A percentile compares a stretch with the other conserved stretches of the same genome.
phyloP scores from a whole-genome alignment of 1,284 basidiomycete genomes.

The Exsudoporus floridanus region DNA sequence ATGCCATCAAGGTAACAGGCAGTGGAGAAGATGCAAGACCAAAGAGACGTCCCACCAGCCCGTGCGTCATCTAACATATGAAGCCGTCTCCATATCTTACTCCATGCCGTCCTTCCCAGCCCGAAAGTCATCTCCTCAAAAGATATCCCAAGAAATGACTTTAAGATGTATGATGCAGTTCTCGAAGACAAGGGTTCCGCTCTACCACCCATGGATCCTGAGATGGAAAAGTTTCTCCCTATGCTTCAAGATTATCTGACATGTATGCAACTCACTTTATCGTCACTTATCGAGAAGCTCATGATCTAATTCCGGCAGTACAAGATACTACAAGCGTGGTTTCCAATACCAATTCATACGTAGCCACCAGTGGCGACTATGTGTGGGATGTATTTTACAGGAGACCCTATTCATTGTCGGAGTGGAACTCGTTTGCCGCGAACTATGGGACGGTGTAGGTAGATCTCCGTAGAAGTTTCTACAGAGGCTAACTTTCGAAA shows the following conservation, averaged over 20 bases:
- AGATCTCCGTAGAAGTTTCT: neutral
- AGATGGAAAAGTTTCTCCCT: constrained; percentile 73
- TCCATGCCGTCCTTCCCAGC: constrained; percentile 34
- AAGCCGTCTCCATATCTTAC: neutral
- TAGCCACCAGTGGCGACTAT: constrained; percentile 49
- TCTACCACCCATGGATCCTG: constrained; percentile 45
- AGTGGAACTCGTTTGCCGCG: constrained; percentile 51
- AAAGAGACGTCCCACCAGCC: constrained; percentile 30
- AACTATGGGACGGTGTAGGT: constrained; percentile 69
- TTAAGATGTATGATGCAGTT: constrained; percentile 73
- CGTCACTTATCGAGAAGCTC: neutral
- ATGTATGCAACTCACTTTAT: constrained; percentile 39
- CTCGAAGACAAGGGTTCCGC: constrained; percentile 41
- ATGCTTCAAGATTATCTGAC: constrained; percentile 70
- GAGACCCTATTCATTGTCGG: constrained; percentile 53
- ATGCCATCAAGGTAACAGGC: constrained; percentile 22
- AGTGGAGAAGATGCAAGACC: neutral
- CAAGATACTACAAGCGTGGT: constrained; percentile 20
- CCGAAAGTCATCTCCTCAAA: constrained; percentile 57
- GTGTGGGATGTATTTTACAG: constrained; percentile 81
- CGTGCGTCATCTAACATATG: constrained; percentile 20
- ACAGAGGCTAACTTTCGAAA: constrained; percentile 30
- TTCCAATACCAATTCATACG: neutral
- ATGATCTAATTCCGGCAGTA: constrained; percentile 14
- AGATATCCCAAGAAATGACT: constrained; percentile 45